A percentile compares a stretch with the other conserved stretches of the same genome.
phyloP scores from a whole-genome alignment of 2,329 filamentous ascomycete genomes.

The Fusarium nisikadoi region DNA sequence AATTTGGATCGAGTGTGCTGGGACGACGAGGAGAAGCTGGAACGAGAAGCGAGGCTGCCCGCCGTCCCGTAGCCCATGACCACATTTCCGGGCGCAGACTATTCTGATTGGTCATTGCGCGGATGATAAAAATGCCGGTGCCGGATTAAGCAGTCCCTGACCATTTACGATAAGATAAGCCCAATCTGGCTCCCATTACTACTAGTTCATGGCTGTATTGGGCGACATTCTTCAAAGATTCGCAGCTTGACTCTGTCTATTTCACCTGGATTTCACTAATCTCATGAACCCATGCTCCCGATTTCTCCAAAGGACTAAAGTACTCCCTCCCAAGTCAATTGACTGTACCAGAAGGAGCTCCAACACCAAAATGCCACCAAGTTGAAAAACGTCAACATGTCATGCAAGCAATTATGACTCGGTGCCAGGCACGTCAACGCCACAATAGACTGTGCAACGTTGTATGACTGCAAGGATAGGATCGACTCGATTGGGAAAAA shows the following conservation, averaged over 20 bases:
- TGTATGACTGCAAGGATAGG: neutral
- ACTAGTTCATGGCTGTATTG: neutral
- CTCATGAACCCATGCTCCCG: neutral
- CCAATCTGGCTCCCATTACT: neutral
- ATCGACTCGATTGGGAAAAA: neutral
- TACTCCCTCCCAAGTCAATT: neutral
- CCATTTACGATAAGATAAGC: slow-evolving; percentile 2
- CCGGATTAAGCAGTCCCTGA: slow-evolving; percentile 25
- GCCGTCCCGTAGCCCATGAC: slow-evolving; percentile 47
- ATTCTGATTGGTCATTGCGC: slow-evolving; percentile 28
- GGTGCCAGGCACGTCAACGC: neutral
- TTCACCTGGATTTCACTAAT: neutral
- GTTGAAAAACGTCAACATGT: neutral
- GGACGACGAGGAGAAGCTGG: slow-evolving; percentile 42
- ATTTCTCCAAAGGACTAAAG: neutral
- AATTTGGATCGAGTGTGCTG: slow-evolving; percentile 42
- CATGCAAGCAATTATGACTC: neutral
- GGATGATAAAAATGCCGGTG: slow-evolving; percentile 40
- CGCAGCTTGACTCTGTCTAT: neutral
- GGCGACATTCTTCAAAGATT: neutral
- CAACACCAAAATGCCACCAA: neutral
- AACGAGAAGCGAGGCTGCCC: slow-evolving; percentile 48
- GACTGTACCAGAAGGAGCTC: neutral
- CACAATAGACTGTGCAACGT: neutral
- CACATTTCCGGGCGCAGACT: slow-evolving; percentile 41